Conservation (phyloP, 768 basidiomycete genomes). For the Tubosaeta sp. region DNA sequence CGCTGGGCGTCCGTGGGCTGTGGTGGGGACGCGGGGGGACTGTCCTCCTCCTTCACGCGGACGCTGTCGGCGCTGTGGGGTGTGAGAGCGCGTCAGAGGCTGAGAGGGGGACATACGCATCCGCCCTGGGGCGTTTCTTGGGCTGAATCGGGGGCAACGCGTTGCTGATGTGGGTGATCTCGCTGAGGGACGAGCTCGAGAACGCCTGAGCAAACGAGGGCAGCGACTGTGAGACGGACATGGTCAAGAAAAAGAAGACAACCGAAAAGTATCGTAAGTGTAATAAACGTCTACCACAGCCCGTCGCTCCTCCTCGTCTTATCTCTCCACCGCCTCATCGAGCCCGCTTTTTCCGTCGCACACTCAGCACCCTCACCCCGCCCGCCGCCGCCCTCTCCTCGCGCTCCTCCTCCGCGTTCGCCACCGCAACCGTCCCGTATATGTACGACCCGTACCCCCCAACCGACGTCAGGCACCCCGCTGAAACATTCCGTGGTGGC, state of each 20-base stretch:
- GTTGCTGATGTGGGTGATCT: constrained; percentile 47
- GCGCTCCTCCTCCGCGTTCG: constrained; percentile 39
- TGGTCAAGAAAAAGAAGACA: constrained; percentile 16
- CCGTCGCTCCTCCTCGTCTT: background rate
- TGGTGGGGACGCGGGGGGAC: constrained; percentile 36
- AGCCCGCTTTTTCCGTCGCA: constrained; percentile 50
- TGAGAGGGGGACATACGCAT: background rate
- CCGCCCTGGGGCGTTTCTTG: constrained; percentile 37
- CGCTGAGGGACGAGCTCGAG: constrained; percentile 50
- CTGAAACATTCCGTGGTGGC: too few species aligned
- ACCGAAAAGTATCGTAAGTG: background rate
- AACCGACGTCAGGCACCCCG: constrained; percentile 53
- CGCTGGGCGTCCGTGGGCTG: constrained; percentile 7
- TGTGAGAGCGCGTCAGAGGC: constrained; percentile 14
- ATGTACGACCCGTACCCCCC: constrained; percentile 60
- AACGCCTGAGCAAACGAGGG: constrained; percentile 81
- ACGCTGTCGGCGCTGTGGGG: constrained; percentile 33
- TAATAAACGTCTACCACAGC: background rate
- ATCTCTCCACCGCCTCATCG: too few species aligned
- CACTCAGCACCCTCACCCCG: constrained; percentile 55
- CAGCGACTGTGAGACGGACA: constrained; percentile 58
- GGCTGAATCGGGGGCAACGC: constrained; percentile 64
- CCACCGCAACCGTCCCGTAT: constrained; percentile 52
- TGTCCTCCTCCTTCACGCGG: constrained; percentile 64
- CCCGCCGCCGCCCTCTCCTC: constrained; percentile 14